phyloP scores from a whole-genome alignment of 805 yeast species.

The Hanseniaspora vineae region DNA sequence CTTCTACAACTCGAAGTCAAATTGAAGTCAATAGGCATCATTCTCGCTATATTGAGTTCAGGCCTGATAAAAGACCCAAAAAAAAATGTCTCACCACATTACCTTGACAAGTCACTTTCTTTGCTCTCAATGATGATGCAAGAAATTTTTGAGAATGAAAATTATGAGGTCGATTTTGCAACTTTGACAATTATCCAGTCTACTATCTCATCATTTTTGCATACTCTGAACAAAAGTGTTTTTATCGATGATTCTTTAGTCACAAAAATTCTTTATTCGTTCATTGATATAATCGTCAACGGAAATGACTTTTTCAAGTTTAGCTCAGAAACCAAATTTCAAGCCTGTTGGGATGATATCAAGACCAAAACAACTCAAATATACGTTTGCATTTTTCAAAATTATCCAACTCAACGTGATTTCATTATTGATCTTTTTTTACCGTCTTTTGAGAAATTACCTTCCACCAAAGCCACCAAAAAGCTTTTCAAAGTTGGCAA shows the following conservation, averaged over 20 bases:
- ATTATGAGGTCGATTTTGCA: constrained; percentile 6
- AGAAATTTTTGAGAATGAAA: background rate
- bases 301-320: constrained; percentile 4
- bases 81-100: too few relatives aligned
- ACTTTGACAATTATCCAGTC: constrained; percentile 24
- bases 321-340: constrained; percentile 5
- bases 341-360: constrained; percentile 13
- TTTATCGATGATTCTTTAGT: constrained; percentile 36
- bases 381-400: constrained; percentile 27
- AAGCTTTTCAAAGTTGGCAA: constrained; percentile 12
- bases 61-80: too few relatives aligned
- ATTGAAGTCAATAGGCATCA: background rate
- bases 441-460: constrained; percentile 35
- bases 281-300: constrained; percentile 15
- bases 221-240: constrained; percentile 24
- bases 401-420: constrained; percentile 37
- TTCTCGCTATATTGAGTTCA: background rate
- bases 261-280: constrained; percentile 47
- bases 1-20: background rate
- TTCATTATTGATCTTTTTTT: constrained; percentile 52
- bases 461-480: constrained; percentile 28
- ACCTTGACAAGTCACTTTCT: background rate
- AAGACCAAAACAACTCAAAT: constrained; percentile 15
- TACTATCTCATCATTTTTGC: constrained; percentile 27
- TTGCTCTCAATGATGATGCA: background rate